Evolutionary conservation across 2,329 filamentous ascomycete genomes (phyloP).

Genomic region (Colletotrichum liriopes): DNA sequence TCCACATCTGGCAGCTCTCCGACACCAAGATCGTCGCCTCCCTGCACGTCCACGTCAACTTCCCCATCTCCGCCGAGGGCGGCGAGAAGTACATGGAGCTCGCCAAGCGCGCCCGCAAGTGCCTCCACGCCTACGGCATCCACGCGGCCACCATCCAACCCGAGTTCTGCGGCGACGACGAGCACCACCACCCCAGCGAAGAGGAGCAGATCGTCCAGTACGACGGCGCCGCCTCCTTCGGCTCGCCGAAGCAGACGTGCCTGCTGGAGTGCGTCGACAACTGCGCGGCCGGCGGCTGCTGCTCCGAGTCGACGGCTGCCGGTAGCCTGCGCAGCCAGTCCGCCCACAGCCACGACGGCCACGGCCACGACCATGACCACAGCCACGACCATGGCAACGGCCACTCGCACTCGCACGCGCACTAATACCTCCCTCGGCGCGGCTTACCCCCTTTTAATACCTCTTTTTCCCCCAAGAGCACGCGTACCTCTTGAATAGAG

Average conservation of each 20-base stretch:
- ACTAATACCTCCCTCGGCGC: conserved; percentile 21
- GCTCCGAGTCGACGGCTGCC: conserved; percentile 52
- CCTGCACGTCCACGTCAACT: conserved; percentile 92
- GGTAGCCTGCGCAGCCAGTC: conserved; percentile 52
- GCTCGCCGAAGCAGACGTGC: conserved; percentile 53
- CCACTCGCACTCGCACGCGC: conserved; percentile 29
- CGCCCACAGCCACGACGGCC: conserved; percentile 47
- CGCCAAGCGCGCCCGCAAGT: conserved; percentile 85
- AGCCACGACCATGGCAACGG: conserved; percentile 9
- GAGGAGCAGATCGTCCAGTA: conserved; percentile 49
- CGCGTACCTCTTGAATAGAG: conserved; percentile 14
- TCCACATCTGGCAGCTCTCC: conserved; percentile 98
- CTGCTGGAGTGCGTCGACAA: conserved; percentile 69
- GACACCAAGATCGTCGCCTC: conserved; percentile 95
- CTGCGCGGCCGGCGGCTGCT: conserved; percentile 64
- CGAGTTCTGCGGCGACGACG: conserved; percentile 78
- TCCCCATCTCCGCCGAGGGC: conserved; percentile 87
- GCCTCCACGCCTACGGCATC: conserved; percentile 95
- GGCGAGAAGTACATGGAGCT: conserved; percentile 91
- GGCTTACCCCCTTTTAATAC: conserved; percentile 4
- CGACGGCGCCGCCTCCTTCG: conserved; percentile 53
- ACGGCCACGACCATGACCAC: conserved; percentile 46
- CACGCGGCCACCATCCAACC: conserved; percentile 98
- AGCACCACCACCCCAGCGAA: conserved; percentile 54
- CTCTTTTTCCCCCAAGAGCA: not conserved